phyloP scores from a whole-genome alignment of 2,329 filamentous ascomycete genomes.

The Aspergillus melleus region DNA sequence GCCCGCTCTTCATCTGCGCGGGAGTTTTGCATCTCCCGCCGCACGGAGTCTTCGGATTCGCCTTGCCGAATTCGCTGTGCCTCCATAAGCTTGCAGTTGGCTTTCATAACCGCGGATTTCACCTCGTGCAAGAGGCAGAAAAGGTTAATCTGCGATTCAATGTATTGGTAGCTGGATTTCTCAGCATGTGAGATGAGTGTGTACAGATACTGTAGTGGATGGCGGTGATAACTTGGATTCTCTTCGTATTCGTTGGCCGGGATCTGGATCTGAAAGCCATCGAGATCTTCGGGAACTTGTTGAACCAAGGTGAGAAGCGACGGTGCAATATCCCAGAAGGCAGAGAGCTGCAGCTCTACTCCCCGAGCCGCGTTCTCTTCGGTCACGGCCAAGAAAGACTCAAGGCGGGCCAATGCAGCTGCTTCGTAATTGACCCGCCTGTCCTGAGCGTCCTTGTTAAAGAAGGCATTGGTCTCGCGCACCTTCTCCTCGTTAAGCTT shows the following conservation, averaged over 20 bases:
- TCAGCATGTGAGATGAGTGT: constrained; percentile 81
- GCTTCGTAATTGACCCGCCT: constrained; percentile 70
- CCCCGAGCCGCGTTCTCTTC: constrained; percentile 83
- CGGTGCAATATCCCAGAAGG: constrained; percentile 97
- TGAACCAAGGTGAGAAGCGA: constrained; percentile 75
- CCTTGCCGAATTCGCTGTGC: constrained; percentile 57
- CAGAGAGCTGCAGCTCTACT: constrained; percentile 86
- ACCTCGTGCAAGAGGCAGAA: constrained; percentile 90
- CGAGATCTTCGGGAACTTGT: constrained; percentile 64
- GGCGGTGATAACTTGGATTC: constrained; percentile 76
- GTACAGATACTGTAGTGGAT: constrained; percentile 89
- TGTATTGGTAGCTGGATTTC: constrained; percentile 94
- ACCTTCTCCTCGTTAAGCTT: constrained; percentile 74
- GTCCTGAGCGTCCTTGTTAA: constrained; percentile 72
- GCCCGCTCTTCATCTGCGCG: constrained; percentile 66
- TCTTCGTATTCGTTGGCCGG: constrained; percentile 78
- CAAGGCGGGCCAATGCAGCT: constrained; percentile 70
- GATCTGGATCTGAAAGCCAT: constrained; percentile 71
- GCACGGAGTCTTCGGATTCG: constrained; percentile 43
- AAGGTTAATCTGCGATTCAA: constrained; percentile 89
- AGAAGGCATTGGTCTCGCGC: constrained; percentile 76
- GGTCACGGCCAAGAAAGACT: constrained; percentile 75
- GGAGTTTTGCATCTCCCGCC: constrained; percentile 56
- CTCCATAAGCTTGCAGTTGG: constrained; percentile 67
- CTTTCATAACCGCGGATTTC: constrained; percentile 72